Percentiles rank a stretch among this genome's conserved stretches.
These are phyloP conservation scores for Ophiosphaerella korrae DNA, from an alignment of 2,329 filamentous ascomycete species.

Conservation along the genomic window DNA sequence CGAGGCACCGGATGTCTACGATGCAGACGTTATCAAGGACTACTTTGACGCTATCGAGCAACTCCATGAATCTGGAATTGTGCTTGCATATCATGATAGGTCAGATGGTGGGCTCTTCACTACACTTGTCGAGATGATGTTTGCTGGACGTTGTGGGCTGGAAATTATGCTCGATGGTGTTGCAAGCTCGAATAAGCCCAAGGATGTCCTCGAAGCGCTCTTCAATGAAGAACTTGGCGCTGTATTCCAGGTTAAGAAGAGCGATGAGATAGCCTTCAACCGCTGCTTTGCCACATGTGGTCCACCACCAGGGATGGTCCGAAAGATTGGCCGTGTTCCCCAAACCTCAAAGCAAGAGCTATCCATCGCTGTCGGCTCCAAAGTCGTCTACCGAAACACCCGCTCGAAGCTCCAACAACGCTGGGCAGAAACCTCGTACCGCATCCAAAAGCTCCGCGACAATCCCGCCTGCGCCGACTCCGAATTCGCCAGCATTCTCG, in stretches of 20 bases:
- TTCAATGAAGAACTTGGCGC: conserved; percentile 98
- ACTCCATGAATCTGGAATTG: conserved; percentile 69
- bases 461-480: conserved; percentile 85
- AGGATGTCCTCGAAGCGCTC: conserved; percentile 73
- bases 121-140: conserved; percentile 95
- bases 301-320: conserved; percentile 78
- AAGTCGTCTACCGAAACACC: conserved; percentile 70
- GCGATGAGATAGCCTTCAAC: conserved; percentile 83
- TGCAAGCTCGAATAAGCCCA: conserved; percentile 63
- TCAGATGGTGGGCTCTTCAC: conserved; percentile 93
- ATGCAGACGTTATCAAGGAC: conserved; percentile 79
- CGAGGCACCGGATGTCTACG: conserved; percentile 83
- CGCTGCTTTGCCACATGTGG: conserved; percentile 90
- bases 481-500: conserved; percentile 76
- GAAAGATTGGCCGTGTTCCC: conserved; percentile 80
- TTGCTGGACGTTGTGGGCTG: conserved; percentile 87
- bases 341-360: conserved; percentile 74
- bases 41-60: conserved; percentile 86
- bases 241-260: conserved; percentile 90
- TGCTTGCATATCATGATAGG: conserved; percentile 92
- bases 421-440: conserved; percentile 87
- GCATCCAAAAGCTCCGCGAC: conserved; percentile 89
- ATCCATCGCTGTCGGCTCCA: conserved; percentile 72
- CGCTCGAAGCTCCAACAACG: conserved; percentile 79
- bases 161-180: conserved; percentile 83